These are phyloP conservation scores for Hirsutella minnesotensis DNA, from an alignment of 2,329 filamentous ascomycete genomes.

Conservation along the genomic window DNA sequence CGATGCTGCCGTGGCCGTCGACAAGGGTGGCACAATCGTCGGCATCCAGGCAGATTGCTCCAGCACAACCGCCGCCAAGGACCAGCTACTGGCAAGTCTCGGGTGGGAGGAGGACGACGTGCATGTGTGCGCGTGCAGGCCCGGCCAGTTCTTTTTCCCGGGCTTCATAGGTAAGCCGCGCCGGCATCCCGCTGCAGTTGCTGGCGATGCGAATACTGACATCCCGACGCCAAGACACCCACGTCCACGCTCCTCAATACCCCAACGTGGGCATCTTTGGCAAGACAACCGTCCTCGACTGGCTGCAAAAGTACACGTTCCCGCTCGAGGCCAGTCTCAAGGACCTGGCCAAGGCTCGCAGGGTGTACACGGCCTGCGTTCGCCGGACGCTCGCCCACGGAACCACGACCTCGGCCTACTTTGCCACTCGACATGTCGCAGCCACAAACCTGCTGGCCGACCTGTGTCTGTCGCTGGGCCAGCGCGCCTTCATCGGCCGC, in stretches of 20 bases:
- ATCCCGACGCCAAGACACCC: slow-evolving; percentile 57
- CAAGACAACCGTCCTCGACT: slow-evolving; percentile 82
- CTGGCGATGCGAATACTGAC: not conserved
- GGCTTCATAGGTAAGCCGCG: slow-evolving; percentile 60
- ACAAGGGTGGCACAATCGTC: slow-evolving; percentile 35
- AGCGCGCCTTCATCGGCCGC: slow-evolving; percentile 81
- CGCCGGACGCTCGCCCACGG: slow-evolving; percentile 74
- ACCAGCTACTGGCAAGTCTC: slow-evolving; percentile 25
- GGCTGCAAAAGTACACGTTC: slow-evolving; percentile 91
- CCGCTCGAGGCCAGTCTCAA: slow-evolving; percentile 73
- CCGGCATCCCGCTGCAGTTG: not conserved
- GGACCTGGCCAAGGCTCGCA: slow-evolving; percentile 47
- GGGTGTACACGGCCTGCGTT: slow-evolving; percentile 69
- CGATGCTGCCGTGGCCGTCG: slow-evolving; percentile 38
- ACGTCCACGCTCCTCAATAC: slow-evolving; percentile 91
- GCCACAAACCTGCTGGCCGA: slow-evolving; percentile 87
- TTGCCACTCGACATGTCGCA: slow-evolving; percentile 74
- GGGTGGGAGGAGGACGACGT: slow-evolving; percentile 32
- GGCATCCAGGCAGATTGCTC: slow-evolving; percentile 28
- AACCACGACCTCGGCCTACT: slow-evolving; percentile 92
- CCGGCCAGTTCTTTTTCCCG: slow-evolving; percentile 67
- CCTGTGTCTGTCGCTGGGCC: slow-evolving; percentile 67
- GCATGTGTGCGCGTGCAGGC: slow-evolving; percentile 21
- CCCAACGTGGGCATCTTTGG: slow-evolving; percentile 92
- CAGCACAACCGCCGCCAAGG: slow-evolving; percentile 16